Evolutionary conservation across 2,329 filamentous ascomycete genomes (phyloP).

Genomic region (Cadophora malorum): DNA sequence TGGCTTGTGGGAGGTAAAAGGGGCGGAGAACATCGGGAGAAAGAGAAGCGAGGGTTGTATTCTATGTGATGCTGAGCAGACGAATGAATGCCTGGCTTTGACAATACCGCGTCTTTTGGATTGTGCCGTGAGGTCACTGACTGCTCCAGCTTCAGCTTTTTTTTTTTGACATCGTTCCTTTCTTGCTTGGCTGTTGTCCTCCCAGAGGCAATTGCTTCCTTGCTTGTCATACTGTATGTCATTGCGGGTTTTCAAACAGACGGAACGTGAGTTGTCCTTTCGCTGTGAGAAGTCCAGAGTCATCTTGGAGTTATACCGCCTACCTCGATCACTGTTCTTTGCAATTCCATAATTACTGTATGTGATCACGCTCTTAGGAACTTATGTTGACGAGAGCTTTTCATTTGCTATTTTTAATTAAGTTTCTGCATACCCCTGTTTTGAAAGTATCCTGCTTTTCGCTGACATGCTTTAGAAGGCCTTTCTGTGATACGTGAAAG

Average conservation of each 20-base stretch:
- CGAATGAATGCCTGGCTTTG: background rate
- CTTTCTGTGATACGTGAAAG: background rate
- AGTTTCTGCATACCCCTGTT: background rate
- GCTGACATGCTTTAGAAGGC: background rate
- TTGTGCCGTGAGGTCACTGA: background rate
- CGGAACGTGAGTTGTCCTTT: background rate
- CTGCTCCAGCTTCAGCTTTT: background rate
- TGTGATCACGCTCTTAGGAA: too few relatives aligned
- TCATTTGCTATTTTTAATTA: background rate
- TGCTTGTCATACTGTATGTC: background rate
- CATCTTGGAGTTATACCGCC: background rate
- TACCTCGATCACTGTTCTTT: too few relatives aligned
- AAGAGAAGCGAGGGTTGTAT: background rate
- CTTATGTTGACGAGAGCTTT: background rate
- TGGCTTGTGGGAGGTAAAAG: background rate
- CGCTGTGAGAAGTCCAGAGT: background rate
- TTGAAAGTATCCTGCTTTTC: background rate
- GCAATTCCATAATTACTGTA: too few relatives aligned
- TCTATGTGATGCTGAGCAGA: conserved; percentile 3
- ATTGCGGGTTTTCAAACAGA: background rate
- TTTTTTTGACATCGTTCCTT: background rate
- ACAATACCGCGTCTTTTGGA: background rate
- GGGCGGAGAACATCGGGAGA: background rate
- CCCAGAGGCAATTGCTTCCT: background rate
- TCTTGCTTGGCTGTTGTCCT: background rate